Base-by-base conservation (phyloP, 1,139 yeast species). In the Martiniozyma asiatica region DNA sequence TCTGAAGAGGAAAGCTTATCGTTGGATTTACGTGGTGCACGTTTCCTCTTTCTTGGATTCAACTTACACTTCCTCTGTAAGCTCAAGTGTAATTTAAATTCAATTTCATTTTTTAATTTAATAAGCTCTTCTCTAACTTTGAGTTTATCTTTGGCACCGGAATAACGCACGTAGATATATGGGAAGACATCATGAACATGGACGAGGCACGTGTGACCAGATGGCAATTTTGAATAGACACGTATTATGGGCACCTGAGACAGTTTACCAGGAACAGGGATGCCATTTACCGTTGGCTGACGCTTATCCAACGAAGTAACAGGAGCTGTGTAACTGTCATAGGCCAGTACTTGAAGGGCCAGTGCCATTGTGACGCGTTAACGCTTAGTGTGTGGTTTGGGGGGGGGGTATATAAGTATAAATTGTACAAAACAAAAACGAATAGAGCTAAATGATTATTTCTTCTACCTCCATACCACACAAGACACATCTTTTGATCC, bases 381-480 rank as follows among this genome's bases (percentile, higher is more conserved):
- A 57, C 24, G 13, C 37, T 36, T n/a, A n/a, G n/a, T n/a, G n/a
- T n/a, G n/a, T n/a, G n/a, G n/a, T n/a, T n/a, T n/a, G n/a, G n/a
- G n/a, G n/a, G n/a, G n/a, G n/a, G n/a, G n/a, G n/a, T n/a, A n/a
- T n/a, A n/a, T n/a, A n/a, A n/a, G n/a, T n/a, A n/a, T n/a, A n/a
- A n/a, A n/a, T n/a, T n/a, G n/a, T n/a, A n/a, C n/a, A n/a, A n/a
- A n/a, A n/a, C n/a, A n/a, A n/a, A n/a, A n/a, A n/a, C n/a, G n/a
- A n/a, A n/a, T n/a, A n/a, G n/a, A n/a, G 10, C 8, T 14, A 13
- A 7, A 25, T 11, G 5, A 73, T 50, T 15, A 38, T 16, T 50
- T 87, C 96, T 47, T 81, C 92, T 0, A 79, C 71, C 43, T 80
- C 89, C 46, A 85, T 65, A 0, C 96, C 97, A 57, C 98, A 89